Base-by-base conservation (phyloP, 2,329 filamentous ascomycete genomes). In the Colletotrichum lindemuthianum region DNA sequence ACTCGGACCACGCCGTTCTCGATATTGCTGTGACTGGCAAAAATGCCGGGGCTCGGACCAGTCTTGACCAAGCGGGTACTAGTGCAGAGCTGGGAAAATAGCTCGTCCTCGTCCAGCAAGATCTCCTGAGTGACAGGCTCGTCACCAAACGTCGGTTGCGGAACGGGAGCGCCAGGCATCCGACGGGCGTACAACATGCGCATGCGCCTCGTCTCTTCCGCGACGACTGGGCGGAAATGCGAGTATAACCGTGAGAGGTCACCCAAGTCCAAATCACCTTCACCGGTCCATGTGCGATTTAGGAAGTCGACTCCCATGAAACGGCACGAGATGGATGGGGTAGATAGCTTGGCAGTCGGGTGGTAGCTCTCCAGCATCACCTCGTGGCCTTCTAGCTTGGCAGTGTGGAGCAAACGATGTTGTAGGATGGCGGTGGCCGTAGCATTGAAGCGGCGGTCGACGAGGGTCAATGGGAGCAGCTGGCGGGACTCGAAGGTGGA, bases 351-450 rank as follows among this genome's bases (percentile, higher is more conserved):
- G 32, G 85, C 88, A 67, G 83, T 87, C 0, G 92, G 92, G 68
- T 91, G 91, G 72, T 91, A 94, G 74, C 90, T 92, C 78, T 95
- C 91, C 45, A 96, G 85, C 41, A 94, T 86, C 43, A 96, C 77
- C 58, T 88, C 86, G 71, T 92, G 86, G 41, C 87, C 84, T 41
- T 84, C 77, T 8, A 90, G 77, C 3, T 84, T 78, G 5, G 87
- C 83, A 16, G 87, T 86, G 16, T 83, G 75, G 50, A 89, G 77
- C 2, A 93, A 81, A 39, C 91, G 88, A 52, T 84, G 82, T 67
- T 91, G 86, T 8, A 93, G 77, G 48, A 92, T 84, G 33, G 86
- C 85, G 5, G 88, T 77, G 60, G 90, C 82, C 44, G 91, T 72
- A 44, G 81, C 85, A 73, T 90, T 84, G 70, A 93, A 86, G 43